These are phyloP conservation scores for Castanea sativa DNA, from an alignment of 306 rosid genomes.

Conservation along the genomic window DNA sequence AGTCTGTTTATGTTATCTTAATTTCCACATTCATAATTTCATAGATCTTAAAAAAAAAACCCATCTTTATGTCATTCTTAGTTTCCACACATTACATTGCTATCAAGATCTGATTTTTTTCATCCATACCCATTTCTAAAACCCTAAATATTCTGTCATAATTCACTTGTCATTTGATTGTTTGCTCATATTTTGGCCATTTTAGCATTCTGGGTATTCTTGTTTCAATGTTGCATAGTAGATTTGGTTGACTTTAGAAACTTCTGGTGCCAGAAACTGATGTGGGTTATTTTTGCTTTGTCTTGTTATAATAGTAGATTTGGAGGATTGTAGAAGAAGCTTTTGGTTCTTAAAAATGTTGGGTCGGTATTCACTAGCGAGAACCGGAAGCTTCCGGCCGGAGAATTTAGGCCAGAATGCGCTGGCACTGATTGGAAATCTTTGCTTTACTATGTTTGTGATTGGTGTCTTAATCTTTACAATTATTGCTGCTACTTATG, in stretches of 20 bases:
- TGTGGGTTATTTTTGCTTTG: background rate
- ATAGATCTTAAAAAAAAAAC: slow-evolving; percentile 25
- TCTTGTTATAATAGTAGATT: background rate
- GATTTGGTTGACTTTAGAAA: slow-evolving; percentile 9
- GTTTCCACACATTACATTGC: slow-evolving; percentile 14
- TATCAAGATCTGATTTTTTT: slow-evolving; percentile 31
- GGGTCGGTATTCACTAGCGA: slow-evolving; percentile 44
- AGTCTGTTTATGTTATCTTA: background rate
- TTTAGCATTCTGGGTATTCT: slow-evolving; percentile 43
- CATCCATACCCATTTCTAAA: background rate
- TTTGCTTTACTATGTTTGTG: slow-evolving; percentile 85
- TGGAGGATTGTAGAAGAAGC: slow-evolving; percentile 12
- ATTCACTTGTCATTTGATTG: background rate
- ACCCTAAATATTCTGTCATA: background rate
- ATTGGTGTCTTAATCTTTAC: slow-evolving; percentile 84
- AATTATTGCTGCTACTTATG: slow-evolving; percentile 90
- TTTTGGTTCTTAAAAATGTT: slow-evolving; percentile 10
- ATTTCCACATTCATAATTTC: background rate
- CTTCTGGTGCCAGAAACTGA: slow-evolving; percentile 6
- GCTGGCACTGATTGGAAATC: slow-evolving; percentile 82
- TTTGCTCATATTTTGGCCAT: slow-evolving; percentile 14
- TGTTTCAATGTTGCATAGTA: slow-evolving; percentile 32
- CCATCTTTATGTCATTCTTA: slow-evolving; percentile 21
- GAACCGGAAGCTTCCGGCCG: slow-evolving; percentile 71
- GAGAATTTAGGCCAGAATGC: slow-evolving; percentile 85